Percentiles rank a stretch among this genome's conserved stretches.
These are phyloP conservation scores for Gentiana dahurica DNA, from an alignment of 257 asterid species.

Conservation along the genomic window DNA sequence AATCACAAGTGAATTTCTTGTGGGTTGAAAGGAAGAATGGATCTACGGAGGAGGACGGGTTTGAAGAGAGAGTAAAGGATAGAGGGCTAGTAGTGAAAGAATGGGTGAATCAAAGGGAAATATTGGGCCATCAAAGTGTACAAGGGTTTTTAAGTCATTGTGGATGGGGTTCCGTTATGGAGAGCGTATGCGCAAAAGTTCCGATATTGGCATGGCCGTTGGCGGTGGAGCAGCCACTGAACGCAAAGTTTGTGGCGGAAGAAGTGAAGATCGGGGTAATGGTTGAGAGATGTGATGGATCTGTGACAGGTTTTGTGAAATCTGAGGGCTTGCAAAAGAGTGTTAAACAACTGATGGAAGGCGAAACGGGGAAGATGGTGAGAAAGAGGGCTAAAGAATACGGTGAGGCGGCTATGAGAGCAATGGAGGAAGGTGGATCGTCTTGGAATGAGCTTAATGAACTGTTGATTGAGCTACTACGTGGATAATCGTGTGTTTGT, in stretches of 20 bases:
- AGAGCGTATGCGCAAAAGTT: constrained; percentile 56
- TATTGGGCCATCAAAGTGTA: constrained; percentile 36
- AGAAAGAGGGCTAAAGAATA: constrained; percentile 31
- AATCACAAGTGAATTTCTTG: constrained; percentile 33
- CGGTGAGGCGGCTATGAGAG: constrained; percentile 31
- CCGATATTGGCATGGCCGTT: constrained; percentile 80
- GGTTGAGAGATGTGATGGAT: constrained; percentile 28
- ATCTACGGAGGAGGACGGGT: constrained; percentile 6
- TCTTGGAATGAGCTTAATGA: constrained; percentile 38
- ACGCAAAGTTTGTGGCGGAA: constrained; percentile 56
- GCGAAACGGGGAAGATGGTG: constrained; percentile 30
- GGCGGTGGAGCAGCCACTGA: constrained; percentile 67
- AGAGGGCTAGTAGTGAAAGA: constrained; percentile 49
- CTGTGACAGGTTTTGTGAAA: constrained; percentile 42
- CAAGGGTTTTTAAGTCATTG: constrained; percentile 65
- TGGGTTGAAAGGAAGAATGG: constrained; percentile 43
- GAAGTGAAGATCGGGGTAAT: constrained; percentile 44
- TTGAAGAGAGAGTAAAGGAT: constrained; percentile 23
- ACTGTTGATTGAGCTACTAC: constrained; percentile 22
- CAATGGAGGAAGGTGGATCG: constrained; percentile 52
- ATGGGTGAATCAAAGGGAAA: constrained; percentile 63
- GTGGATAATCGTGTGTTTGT: too few species aligned
- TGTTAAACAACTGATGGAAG: constrained; percentile 48
- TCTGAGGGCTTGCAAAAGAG: constrained; percentile 30
- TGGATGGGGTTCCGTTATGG: constrained; percentile 67